These are phyloP conservation scores for Saccharomycodes ludwigii DNA, from an alignment of 805 yeast genomes.

Conservation along the genomic window DNA sequence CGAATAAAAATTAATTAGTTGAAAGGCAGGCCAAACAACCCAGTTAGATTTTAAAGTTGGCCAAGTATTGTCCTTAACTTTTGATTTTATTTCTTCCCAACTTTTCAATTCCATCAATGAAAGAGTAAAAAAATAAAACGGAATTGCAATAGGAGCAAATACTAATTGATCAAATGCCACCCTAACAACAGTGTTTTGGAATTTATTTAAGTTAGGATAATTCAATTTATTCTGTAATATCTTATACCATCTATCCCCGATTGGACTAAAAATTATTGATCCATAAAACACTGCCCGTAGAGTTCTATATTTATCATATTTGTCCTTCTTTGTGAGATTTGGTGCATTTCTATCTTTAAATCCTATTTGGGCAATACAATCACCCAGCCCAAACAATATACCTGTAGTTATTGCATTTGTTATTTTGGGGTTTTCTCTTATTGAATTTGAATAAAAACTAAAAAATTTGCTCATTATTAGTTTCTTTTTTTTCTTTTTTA, in stretches of 20 bases:
- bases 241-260: slow-evolving; percentile 63
- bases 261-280: slow-evolving; percentile 58
- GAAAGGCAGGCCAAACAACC: slow-evolving; percentile 87
- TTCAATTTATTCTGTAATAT: slow-evolving; percentile 30
- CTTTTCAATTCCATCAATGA: slow-evolving; percentile 49
- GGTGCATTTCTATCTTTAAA: slow-evolving; percentile 28
- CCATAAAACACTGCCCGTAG: slow-evolving; percentile 60
- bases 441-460: slow-evolving; percentile 11
- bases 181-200: slow-evolving; percentile 30
- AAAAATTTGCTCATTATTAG: slow-evolving; percentile 10
- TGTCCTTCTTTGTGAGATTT: slow-evolving; percentile 6
- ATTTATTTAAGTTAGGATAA: slow-evolving; percentile 23
- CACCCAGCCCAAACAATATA: slow-evolving; percentile 63
- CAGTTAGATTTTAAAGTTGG: slow-evolving; percentile 64
- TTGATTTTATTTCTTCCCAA: slow-evolving; percentile 26
- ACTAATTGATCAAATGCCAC: slow-evolving; percentile 60
- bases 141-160: slow-evolving; percentile 72
- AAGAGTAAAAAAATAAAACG: slow-evolving; percentile 58
- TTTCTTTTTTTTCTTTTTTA: background rate
- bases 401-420: slow-evolving; percentile 48
- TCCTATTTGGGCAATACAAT: slow-evolving; percentile 52
- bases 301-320: slow-evolving; percentile 44
- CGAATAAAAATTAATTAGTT: slow-evolving; percentile 59
- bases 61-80: slow-evolving; percentile 43
- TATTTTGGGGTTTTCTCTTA: slow-evolving; percentile 35